Evolutionary conservation across 495 filamentous ascomycete genomes (phyloP).

Genomic region (Penicillium odoratum): DNA sequence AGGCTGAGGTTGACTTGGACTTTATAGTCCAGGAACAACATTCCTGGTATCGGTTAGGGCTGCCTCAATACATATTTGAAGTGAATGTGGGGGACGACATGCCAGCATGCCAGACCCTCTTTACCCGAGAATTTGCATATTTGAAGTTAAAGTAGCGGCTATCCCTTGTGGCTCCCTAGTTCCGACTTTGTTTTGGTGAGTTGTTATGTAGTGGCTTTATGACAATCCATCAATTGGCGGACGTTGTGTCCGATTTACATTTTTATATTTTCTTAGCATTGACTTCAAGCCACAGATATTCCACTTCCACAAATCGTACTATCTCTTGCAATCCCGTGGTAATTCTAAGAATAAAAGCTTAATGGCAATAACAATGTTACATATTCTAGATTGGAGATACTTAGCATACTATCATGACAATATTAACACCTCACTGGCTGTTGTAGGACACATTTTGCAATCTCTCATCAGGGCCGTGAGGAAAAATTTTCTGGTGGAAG

Average conservation of each 20-base stretch:
- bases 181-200: not conserved
- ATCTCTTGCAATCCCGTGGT: not conserved
- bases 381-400: not conserved
- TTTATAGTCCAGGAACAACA: not conserved
- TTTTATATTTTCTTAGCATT: not conserved
- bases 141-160: not conserved
- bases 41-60: not conserved
- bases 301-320: not conserved
- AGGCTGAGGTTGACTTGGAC: not conserved
- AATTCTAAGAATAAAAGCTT: not conserved
- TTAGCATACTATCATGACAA: not conserved
- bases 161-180: not conserved
- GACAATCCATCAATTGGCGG: not conserved
- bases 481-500: slow-evolving; percentile 28
- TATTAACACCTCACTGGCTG: too few relatives aligned
- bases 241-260: not conserved
- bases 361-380: not conserved
- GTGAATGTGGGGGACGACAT: not conserved
- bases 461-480: not conserved
- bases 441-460: too few relatives aligned
- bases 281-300: not conserved
- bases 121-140: not conserved
- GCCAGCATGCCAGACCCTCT: not conserved
- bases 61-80: not conserved
- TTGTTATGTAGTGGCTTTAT: not conserved